Evolutionary conservation across 192 early-diverging fungal genomes (phyloP), one percentile per base, ranked within the genome.

Genomic region (Rhizophagus prolifer): DNA sequence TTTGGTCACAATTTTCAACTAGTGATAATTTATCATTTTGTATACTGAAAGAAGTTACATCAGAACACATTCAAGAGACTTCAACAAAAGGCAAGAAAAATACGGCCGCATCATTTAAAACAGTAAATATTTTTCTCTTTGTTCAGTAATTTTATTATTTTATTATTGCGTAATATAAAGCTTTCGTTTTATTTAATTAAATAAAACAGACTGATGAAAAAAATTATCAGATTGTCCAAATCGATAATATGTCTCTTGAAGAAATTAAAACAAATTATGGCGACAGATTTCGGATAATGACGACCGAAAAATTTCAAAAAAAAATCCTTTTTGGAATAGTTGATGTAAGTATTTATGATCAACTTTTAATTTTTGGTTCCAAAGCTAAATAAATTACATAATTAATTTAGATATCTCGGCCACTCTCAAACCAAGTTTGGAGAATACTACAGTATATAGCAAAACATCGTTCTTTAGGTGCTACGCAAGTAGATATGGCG

Each of bases 401-500:
- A 30, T 74, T 36, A 16, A 34, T 77, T 25, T 38, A 74, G 62
- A 69, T 68, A 4, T 59, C 70, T 4, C 69, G 79, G 3, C 54
- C 36, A 21, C 74, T 76, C 19, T 78, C 81, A n/a, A 44, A 50
- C 19, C 82, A 71, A 79, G 79, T 63, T 13, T 80, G 80, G 28
- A 76, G 73, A 7, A 80, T 85, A 28, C 74, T 91, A 1, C 78
- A 82, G 41, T 31, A 70, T 9, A 85, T 92, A 67, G 85, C 88
- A 0, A 72, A 78, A 54, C 41, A 70, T 7, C 81, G 91, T 34
- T 79, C 79, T 6, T 23, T 80, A 34, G 91, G 91, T 0, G 81
- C 83, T 9, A 90, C 88, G 2, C 89, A 90, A 77, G 79, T 80
- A 9, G 88, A 91, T 19, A 70, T 92, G 30, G 78, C 89, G 0